Percentiles rank a stretch among this genome's conserved stretches.
Conservation (phyloP, 345 rosid species). For the Hibiscus syriacus region DNA sequence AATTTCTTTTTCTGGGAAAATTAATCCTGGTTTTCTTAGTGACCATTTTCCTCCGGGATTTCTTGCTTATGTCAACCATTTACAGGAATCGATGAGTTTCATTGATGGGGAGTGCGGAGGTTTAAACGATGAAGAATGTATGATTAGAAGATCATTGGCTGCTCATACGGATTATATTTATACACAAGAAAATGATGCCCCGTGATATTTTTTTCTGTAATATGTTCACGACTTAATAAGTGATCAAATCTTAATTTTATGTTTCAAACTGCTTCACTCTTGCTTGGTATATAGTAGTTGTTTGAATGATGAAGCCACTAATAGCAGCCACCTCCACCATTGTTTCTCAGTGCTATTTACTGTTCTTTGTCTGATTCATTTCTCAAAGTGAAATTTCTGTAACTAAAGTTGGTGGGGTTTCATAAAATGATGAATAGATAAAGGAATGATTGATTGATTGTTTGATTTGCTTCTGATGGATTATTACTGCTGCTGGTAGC, state of each 20-base stretch:
- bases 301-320: slow-evolving; percentile 43
- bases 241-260: background rate
- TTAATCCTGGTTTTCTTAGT: background rate
- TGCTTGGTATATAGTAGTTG: slow-evolving; percentile 18
- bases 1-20: background rate
- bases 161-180: slow-evolving; percentile 55
- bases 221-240: background rate
- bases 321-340: slow-evolving; percentile 55
- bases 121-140: slow-evolving; percentile 34
- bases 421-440: slow-evolving; percentile 17
- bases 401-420: slow-evolving; percentile 18
- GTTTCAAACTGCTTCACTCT: no score
- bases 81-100: slow-evolving; percentile 21
- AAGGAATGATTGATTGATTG: slow-evolving; percentile 27
- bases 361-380: slow-evolving; percentile 1
- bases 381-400: slow-evolving; percentile 13
- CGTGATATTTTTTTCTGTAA: background rate
- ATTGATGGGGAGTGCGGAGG: slow-evolving; percentile 25
- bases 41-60: background rate
- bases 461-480: slow-evolving; percentile 31
- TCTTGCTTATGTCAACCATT: background rate
- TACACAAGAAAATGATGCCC: slow-evolving; percentile 35
- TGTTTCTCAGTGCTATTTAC: slow-evolving; percentile 26
- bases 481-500: slow-evolving; percentile 29
- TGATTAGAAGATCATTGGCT: slow-evolving; percentile 32